These are phyloP conservation scores for Mycosphaerelloides madeirae DNA, from an alignment of 2,329 filamentous ascomycete genomes.

Conservation along the genomic window DNA sequence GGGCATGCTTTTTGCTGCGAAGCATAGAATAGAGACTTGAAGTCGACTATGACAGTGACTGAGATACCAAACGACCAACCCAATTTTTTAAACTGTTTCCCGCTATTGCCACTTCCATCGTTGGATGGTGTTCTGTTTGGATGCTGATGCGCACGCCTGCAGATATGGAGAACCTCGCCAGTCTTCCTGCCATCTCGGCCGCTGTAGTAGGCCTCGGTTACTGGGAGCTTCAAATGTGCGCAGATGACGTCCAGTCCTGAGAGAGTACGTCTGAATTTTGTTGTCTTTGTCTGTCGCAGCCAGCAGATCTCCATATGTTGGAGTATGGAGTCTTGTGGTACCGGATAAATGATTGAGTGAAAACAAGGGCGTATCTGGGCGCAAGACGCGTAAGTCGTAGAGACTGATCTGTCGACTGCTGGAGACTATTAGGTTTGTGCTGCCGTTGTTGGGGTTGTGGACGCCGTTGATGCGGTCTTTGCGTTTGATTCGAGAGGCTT, in stretches of 20 bases:
- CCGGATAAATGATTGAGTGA: slow-evolving; percentile 8
- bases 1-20: too few relatives aligned
- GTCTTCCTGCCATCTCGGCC: slow-evolving; percentile 20
- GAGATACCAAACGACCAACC: too few relatives aligned
- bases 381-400: slow-evolving; percentile 17
- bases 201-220: slow-evolving; percentile 5
- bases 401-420: slow-evolving; percentile 16
- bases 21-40: too few relatives aligned
- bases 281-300: slow-evolving; percentile 21
- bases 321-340: slow-evolving; percentile 1
- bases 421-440: slow-evolving; percentile 13
- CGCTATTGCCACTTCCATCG: slow-evolving; percentile 10
- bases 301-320: slow-evolving; percentile 10
- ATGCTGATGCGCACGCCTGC: slow-evolving; percentile 16
- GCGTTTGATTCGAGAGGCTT: slow-evolving; percentile 9
- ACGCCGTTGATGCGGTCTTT: slow-evolving; percentile 9
- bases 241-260: slow-evolving; percentile 16
- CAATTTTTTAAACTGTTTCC: too few relatives aligned
- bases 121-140: slow-evolving; percentile 11
- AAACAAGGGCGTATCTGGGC: slow-evolving; percentile 10
- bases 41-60: too few relatives aligned
- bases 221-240: slow-evolving; percentile 7
- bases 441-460: slow-evolving; percentile 2
- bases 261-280: slow-evolving; percentile 22
- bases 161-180: slow-evolving; percentile 15